phyloP scores from a whole-genome alignment of 2,329 filamentous ascomycete genomes.

The Dactylonectria estremocensis region DNA sequence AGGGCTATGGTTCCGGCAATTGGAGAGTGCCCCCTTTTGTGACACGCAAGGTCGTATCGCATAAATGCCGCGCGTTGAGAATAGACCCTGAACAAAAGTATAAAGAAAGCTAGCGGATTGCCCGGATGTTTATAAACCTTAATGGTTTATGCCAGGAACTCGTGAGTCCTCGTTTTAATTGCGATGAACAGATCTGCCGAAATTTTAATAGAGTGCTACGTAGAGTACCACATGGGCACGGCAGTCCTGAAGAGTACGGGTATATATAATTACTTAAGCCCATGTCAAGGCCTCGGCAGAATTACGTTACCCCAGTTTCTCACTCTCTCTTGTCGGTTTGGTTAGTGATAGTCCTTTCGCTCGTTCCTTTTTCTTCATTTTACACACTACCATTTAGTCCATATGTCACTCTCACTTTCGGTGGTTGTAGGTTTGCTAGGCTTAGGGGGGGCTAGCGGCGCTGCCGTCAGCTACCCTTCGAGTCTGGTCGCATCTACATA shows the following conservation, averaged over 20 bases:
- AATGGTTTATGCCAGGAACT: not conserved
- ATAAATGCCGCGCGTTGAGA: not conserved
- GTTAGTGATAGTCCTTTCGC: not conserved
- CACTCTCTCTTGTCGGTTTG: not conserved
- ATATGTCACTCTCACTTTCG: slow-evolving; percentile 31
- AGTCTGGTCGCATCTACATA: slow-evolving; percentile 41
- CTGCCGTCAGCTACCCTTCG: not conserved
- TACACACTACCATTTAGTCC: not conserved
- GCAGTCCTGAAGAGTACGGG: not conserved
- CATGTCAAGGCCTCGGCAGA: not conserved
- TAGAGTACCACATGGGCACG: not conserved
- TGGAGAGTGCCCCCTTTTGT: not conserved
- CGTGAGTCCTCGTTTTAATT: slow-evolving; percentile 4
- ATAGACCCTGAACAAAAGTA: not conserved
- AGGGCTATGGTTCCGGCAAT: not conserved
- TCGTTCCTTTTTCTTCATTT: not conserved
- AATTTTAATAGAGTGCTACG: not conserved
- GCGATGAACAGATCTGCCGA: not conserved
- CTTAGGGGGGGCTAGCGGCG: slow-evolving; percentile 12
- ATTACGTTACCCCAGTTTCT: not conserved
- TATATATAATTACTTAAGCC: not conserved
- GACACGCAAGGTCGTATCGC: not conserved
- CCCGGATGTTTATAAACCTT: not conserved
- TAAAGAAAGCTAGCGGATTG: not conserved
- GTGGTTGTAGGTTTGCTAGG: slow-evolving; percentile 33